Conservation (phyloP, 768 basidiomycete species). For the Mycena vulgaris region DNA sequence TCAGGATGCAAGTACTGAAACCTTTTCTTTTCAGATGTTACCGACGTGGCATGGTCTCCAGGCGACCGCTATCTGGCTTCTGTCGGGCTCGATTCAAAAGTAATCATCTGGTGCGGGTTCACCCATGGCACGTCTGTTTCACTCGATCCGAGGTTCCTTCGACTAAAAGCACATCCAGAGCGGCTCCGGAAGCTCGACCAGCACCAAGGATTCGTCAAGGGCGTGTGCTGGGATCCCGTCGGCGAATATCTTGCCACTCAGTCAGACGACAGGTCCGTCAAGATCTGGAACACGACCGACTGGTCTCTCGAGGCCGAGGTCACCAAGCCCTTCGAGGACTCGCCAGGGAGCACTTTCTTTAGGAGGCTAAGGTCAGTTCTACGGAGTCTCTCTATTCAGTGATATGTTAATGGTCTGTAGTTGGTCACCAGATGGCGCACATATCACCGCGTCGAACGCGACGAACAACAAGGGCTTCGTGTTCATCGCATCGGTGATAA, state of each 20-base stretch:
- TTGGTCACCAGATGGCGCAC: conserved; percentile 99
- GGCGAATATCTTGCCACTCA: conserved; percentile 98
- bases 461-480: conserved; percentile 97
- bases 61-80: conserved; percentile 94
- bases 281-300: conserved; percentile 95
- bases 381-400: not conserved
- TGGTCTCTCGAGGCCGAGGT: conserved; percentile 92
- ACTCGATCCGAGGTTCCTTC: not conserved
- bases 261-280: conserved; percentile 96
- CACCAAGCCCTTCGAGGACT: conserved; percentile 92
- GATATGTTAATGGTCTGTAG: conserved; percentile 56
- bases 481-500: conserved; percentile 97
- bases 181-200: conserved; percentile 86
- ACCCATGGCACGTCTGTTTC: conserved; percentile 77
- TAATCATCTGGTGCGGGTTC: conserved; percentile 94
- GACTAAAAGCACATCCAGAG: conserved; percentile 63
- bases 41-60: conserved; percentile 95
- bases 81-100: conserved; percentile 92
- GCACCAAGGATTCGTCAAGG: conserved; percentile 98
- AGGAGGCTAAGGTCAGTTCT: conserved; percentile 81
- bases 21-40: conserved; percentile 76
- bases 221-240: conserved; percentile 98
- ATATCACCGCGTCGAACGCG: conserved; percentile 97
- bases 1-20: not conserved
- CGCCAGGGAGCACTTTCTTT: conserved; percentile 96